Percentiles rank a stretch among this genome's conserved stretches.
phyloP scores from a whole-genome alignment of 2,329 filamentous ascomycete species.

The Ramularia collo-cygni region DNA sequence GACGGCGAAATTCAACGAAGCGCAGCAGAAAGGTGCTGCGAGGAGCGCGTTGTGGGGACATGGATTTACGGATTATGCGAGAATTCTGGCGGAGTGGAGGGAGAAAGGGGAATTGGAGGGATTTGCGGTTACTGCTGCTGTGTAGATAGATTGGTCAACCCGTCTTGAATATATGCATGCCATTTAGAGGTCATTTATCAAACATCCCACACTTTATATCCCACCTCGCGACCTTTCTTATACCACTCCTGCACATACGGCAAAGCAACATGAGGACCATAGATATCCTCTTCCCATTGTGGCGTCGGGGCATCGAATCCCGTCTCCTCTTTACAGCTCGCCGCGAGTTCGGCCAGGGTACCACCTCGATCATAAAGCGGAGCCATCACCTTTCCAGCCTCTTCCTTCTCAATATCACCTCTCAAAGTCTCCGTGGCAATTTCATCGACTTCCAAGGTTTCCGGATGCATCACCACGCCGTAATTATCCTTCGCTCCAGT shows the following conservation, averaged over 20 bases:
- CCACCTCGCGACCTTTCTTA: slow-evolving; percentile 14
- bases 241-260: slow-evolving; percentile 24
- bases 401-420: slow-evolving; percentile 20
- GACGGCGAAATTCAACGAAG: slow-evolving; percentile 6
- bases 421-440: slow-evolving; percentile 17
- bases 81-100: slow-evolving; percentile 29
- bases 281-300: slow-evolving; percentile 23
- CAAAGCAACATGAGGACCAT: slow-evolving; percentile 22
- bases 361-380: slow-evolving; percentile 21
- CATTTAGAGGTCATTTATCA: too few relatives aligned
- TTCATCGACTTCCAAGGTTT: slow-evolving; percentile 18
- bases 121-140: too few relatives aligned
- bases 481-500: slow-evolving; percentile 19
- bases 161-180: too few relatives aligned
- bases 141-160: too few relatives aligned
- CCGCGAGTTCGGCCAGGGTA: slow-evolving; percentile 19
- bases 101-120: slow-evolving; percentile 25
- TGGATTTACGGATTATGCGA: slow-evolving; percentile 27
- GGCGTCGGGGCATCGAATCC: slow-evolving; percentile 19
- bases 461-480: slow-evolving; percentile 18
- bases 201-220: slow-evolving; percentile 19
- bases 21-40: slow-evolving; percentile 22
- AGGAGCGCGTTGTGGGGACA: slow-evolving; percentile 22
- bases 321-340: slow-evolving; percentile 18
- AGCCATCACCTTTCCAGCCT: slow-evolving; percentile 17